These are phyloP conservation scores for Hibiscus syriacus DNA, from an alignment of 345 rosid genomes.

Conservation along the genomic window DNA sequence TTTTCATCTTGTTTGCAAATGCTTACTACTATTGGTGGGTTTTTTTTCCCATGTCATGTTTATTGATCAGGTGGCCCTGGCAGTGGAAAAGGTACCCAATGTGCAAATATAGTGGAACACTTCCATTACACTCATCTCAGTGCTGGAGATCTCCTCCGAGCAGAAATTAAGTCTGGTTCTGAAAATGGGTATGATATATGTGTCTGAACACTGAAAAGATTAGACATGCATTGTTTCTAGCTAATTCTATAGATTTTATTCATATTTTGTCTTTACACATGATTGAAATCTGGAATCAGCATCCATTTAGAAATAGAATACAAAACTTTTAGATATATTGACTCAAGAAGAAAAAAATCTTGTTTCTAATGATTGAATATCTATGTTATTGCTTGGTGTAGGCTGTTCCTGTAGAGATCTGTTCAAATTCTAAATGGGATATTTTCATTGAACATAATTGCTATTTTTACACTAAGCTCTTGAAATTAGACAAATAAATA, in stretches of 20 bases:
- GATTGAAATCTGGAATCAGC: not conserved
- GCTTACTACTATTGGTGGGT: not conserved
- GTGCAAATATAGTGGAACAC: slow-evolving; percentile 51
- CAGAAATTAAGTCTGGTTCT: slow-evolving; percentile 67
- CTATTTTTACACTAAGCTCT: not conserved
- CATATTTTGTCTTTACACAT: not conserved
- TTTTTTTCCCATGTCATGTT: slow-evolving; percentile 5
- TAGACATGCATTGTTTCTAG: not conserved
- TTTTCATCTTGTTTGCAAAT: slow-evolving; percentile 3
- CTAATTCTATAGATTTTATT: not conserved
- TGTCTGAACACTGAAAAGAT: not conserved
- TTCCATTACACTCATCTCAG: slow-evolving; percentile 75
- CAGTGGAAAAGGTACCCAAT: slow-evolving; percentile 85
- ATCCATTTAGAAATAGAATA: not conserved
- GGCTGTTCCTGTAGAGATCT: not conserved
- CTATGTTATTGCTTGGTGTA: not conserved
- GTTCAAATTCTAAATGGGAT: not conserved
- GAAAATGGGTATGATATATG: slow-evolving; percentile 50
- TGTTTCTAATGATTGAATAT: not conserved
- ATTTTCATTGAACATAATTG: not conserved
- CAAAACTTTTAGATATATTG: not conserved
- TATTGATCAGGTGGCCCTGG: slow-evolving; percentile 79
- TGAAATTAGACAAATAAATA: not conserved
- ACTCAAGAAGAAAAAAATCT: not conserved
- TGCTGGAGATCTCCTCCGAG: slow-evolving; percentile 81